A percentile compares a stretch with the other conserved stretches of the same genome.
Conservation (phyloP, 1,139 yeast genomes). For the Lodderomyces orthopsilosis region DNA sequence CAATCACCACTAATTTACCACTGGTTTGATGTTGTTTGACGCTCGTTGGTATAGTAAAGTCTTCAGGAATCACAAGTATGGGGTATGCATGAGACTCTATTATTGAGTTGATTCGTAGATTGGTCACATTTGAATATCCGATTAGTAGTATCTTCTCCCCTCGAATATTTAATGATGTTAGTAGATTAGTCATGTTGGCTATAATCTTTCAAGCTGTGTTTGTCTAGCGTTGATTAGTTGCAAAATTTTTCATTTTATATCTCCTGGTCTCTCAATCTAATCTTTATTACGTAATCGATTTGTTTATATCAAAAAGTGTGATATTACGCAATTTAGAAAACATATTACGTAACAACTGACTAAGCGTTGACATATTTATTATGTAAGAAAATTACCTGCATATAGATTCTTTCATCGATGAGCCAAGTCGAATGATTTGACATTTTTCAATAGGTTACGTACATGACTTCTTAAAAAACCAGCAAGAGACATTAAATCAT, state of each 20-base stretch:
- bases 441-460: neutral
- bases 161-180: constrained; percentile 49
- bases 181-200: constrained; percentile 29
- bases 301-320: constrained; percentile 5
- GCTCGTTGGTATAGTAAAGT: constrained; percentile 20
- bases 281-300: neutral
- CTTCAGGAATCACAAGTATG: constrained; percentile 37
- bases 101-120: constrained; percentile 49
- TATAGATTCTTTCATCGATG: neutral
- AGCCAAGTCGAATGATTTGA: neutral
- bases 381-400: constrained; percentile 2
- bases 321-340: constrained; percentile 7
- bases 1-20: constrained; percentile 23
- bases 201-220: neutral
- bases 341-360: neutral
- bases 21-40: constrained; percentile 20
- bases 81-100: constrained; percentile 59
- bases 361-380: neutral
- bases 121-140: constrained; percentile 52
- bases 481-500: constrained; percentile 21
- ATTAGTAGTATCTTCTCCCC: constrained; percentile 61
- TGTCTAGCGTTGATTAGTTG: constrained; percentile 1
- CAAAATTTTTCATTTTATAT: neutral
- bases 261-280: neutral
- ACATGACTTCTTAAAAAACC: too few relatives aligned